These are phyloP conservation scores for Komagataella kurtzmanii DNA, from an alignment of 805 yeast species.

Conservation along the genomic window DNA sequence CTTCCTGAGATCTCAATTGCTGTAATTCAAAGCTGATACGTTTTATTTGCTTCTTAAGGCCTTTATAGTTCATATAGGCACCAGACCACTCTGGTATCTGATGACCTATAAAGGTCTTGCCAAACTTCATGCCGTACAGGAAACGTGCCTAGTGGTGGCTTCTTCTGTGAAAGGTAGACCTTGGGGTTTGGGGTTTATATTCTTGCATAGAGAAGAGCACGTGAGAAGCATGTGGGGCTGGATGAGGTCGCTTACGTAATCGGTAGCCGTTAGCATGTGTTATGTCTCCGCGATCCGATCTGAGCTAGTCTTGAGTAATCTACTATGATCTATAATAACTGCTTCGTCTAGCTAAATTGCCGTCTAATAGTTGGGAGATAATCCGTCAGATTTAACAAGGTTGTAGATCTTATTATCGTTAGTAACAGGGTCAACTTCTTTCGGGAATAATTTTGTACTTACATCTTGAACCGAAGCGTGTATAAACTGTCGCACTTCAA, in stretches of 20 bases:
- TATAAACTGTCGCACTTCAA: conserved; percentile 81
- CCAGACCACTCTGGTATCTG: conserved; percentile 92
- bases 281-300: background rate
- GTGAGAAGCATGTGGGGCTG: background rate
- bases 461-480: conserved; percentile 73
- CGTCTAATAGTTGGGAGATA: conserved; percentile 48
- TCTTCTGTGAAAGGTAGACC: background rate
- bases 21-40: conserved; percentile 34
- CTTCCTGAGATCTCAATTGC: conserved; percentile 9
- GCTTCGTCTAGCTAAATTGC: background rate
- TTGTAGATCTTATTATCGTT: conserved; percentile 23
- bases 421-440: conserved; percentile 4
- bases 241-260: background rate
- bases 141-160: background rate
- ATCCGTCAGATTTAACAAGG: conserved; percentile 48
- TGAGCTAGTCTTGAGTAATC: background rate
- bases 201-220: background rate
- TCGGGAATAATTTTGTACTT: conserved; percentile 15
- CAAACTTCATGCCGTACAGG: conserved; percentile 51
- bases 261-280: background rate
- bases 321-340: background rate
- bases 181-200: background rate
- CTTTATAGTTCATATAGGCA: conserved; percentile 76
- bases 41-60: conserved; percentile 69
- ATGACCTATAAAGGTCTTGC: conserved; percentile 65